Base-by-base conservation (phyloP, 2,329 filamentous ascomycete species). In the Neoascochyta sp. region DNA sequence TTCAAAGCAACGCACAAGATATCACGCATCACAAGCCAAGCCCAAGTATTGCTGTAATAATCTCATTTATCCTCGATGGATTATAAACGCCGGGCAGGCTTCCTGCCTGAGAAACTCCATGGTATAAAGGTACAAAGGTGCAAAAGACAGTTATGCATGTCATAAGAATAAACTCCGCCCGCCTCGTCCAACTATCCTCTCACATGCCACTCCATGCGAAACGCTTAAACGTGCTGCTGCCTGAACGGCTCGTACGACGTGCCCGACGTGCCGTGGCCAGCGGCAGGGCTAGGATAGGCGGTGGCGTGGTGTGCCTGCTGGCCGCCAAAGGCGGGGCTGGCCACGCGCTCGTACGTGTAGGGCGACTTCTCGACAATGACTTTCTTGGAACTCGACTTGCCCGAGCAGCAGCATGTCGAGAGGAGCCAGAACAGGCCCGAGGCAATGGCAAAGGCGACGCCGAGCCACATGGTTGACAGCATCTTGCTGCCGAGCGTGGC, bases 371-470 rank as follows among this genome's bases (percentile, higher is more conserved):
- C 75, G 17, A 73, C 73, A 21, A 63, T 64, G 33, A 75, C 42
- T 25, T 66, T 65, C 39, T 63, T 63, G 32, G 55, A 45, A 16
- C 68, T 66, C 32, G 66, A 71, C 49, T 74, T 71, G 25, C 86
- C 86, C 49, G 76, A 80, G 73, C 89, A 95, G 78, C 89, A 96
- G 81, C 90, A 96, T 54, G 84, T 76, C 63, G 81, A 86, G 63
- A 93, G 78, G 56, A 89, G 69, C 90, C 92, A 96, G 81, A 96
- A 95, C 58, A 95, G 66, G 43, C 77, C 78, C 6, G 83, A 82
- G 22, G 64, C 85, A 18, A 92, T 59, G 40, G 83, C 81, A 58
- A 93, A 88, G 16, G 77, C 84, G 21, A 82, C 81, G 23, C 81
- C 81, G 38, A 96, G 71, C 86, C 89, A 95, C 50, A 83, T 77